Percentiles rank a stretch among this genome's conserved stretches.
These are phyloP conservation scores for Backusella parvicylindrica DNA, from an alignment of 192 early-diverging fungal species.

Conservation along the genomic window DNA sequence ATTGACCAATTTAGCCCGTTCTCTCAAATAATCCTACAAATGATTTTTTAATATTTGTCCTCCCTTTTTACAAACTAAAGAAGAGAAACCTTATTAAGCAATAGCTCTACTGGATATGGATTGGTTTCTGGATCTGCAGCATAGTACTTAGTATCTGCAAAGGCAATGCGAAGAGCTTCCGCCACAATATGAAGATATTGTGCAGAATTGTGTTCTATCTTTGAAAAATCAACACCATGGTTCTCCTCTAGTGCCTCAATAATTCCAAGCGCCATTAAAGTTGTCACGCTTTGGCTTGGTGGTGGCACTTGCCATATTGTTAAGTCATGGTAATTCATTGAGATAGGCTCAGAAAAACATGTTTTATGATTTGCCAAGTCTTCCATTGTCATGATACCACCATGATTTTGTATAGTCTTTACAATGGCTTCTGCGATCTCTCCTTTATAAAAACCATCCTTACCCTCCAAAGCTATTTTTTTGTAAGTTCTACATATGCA, in stretches of 20 bases:
- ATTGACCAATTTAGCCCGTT: conserved; percentile 55
- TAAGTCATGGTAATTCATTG: conserved; percentile 54
- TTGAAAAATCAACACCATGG: conserved; percentile 36
- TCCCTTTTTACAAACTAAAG: not conserved
- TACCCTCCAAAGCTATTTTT: conserved; percentile 57
- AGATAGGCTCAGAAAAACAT: conserved; percentile 56
- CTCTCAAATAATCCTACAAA: conserved; percentile 45
- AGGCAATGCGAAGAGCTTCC: conserved; percentile 68
- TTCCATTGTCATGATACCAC: conserved; percentile 61
- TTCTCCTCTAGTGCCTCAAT: conserved; percentile 51
- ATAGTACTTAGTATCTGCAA: conserved; percentile 66
- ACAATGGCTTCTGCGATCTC: conserved; percentile 64
- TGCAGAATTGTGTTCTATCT: conserved; percentile 50
- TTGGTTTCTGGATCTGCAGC: conserved; percentile 64
- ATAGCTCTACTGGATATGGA: conserved; percentile 43
- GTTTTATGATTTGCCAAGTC: conserved; percentile 59
- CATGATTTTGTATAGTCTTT: conserved; percentile 40
- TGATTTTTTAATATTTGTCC: not conserved
- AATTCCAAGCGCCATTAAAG: conserved; percentile 70
- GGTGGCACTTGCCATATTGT: conserved; percentile 70
- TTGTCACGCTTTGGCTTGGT: conserved; percentile 69
- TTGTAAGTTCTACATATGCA: conserved; percentile 45
- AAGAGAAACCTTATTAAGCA: conserved; percentile 44
- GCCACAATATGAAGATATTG: conserved; percentile 67
- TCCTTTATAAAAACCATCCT: conserved; percentile 67